These are phyloP conservation scores for Adansonia madagascariensis DNA, from an alignment of 441 rosid species.

Conservation along the genomic window DNA sequence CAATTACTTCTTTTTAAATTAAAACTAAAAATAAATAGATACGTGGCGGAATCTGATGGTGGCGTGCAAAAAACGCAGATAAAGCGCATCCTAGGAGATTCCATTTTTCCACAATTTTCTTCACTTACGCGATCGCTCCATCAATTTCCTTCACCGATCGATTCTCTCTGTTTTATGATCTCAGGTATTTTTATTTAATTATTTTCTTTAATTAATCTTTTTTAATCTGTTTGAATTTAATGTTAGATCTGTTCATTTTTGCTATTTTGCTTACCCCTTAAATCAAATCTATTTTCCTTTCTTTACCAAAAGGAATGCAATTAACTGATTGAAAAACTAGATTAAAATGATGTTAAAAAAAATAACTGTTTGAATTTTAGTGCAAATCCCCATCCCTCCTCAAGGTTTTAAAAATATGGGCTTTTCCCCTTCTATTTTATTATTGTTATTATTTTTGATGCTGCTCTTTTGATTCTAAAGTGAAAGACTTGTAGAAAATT, in stretches of 20 bases:
- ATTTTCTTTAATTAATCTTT: not conserved
- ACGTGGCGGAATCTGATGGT: not conserved
- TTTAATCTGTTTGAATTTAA: not conserved
- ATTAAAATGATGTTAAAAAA: not conserved
- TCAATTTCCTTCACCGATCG: not conserved
- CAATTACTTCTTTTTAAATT: too few species aligned
- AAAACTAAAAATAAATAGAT: not conserved
- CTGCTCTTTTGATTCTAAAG: not conserved
- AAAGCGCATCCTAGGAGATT: constrained; percentile 15
- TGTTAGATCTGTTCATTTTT: not conserved
- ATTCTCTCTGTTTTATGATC: not conserved
- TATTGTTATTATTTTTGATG: not conserved
- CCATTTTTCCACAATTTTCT: not conserved
- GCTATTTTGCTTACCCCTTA: not conserved
- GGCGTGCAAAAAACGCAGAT: constrained; percentile 15
- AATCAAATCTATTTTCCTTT: not conserved
- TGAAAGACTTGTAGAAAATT: not conserved
- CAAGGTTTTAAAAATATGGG: not conserved
- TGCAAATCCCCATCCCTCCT: not conserved
- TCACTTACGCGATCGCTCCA: not conserved
- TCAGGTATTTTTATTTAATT: constrained; percentile 2
- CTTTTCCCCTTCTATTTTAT: not conserved
- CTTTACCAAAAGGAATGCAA: not conserved
- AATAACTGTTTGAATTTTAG: not conserved
- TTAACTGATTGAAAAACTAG: not conserved